Base-by-base conservation (phyloP, 2,329 filamentous ascomycete species). In the Penicillium sp. region DNA sequence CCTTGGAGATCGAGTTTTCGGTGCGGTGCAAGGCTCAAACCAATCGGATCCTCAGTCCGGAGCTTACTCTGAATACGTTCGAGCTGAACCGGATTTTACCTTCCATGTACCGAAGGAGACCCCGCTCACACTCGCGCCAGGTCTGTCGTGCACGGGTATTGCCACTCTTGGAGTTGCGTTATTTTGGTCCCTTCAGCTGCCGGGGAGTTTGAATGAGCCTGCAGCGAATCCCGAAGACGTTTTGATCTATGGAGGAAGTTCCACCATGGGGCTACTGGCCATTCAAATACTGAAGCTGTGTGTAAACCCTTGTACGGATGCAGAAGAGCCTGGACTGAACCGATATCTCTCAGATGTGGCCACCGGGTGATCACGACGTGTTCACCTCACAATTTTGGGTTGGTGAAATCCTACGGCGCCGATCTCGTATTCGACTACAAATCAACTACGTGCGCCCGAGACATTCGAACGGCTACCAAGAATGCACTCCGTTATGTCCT, bases 1-100 rank as follows among this genome's bases (percentile, higher is more conserved):
- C 20, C 46, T 67, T 2, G 73, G 74, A 16, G 71, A 75, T 53
- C 60, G 61, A 5, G 69, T 74, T 4, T 67, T 64, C 14, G 74
- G 74, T 6, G 59, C 64, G 14, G 66, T 67, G 5, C 65, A 71
- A 35, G 73, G 72, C 16, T 60, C 60, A 1, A 66, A 66, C 14
- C 56, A 54, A 41, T 45, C 51, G 1, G 53, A 58, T 48, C 41
- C 54, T 1, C 33, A 39, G 13, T 57, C 59, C n/a, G 61, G 61
- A 5, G 56, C 61, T 1, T 63, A 63, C 22, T 63, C 55, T 18
- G 57, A 63, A 27, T 63, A 57, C 22, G 11, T 63, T 10, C 48
- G 47, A 10, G 46, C 46, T 1, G 57, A 61, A 1, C 38, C 54
- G 6, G 55, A 56, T 11, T 56, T 62, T 18, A 39, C 44, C 2